phyloP scores from a whole-genome alignment of 2,329 filamentous ascomycete species.

The Passalora sequoiae region DNA sequence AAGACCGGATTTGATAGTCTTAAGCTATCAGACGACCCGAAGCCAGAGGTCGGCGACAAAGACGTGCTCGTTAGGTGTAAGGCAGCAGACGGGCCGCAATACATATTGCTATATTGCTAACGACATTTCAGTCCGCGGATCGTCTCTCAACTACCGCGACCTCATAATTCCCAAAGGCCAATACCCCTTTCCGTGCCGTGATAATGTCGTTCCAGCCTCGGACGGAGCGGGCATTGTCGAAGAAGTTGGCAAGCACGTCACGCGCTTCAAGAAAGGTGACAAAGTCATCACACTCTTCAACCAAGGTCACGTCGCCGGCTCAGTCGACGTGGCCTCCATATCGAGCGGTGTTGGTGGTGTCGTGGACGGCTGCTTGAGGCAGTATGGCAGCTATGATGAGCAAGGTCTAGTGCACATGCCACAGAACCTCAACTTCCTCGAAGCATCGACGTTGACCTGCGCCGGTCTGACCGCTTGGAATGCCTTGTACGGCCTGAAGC shows the following conservation, averaged over 20 bases:
- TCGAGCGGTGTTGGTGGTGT: constrained; percentile 61
- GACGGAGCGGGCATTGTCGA: constrained; percentile 52
- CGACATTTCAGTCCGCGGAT: constrained; percentile 38
- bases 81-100: too few relatives aligned
- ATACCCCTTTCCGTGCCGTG: constrained; percentile 42
- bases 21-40: constrained; percentile 47
- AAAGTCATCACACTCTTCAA: constrained; percentile 61
- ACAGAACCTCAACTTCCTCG: constrained; percentile 45
- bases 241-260: constrained; percentile 52
- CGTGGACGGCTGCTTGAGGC: constrained; percentile 62
- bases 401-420: constrained; percentile 62
- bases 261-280: constrained; percentile 54
- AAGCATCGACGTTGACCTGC: constrained; percentile 47
- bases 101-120: too few relatives aligned
- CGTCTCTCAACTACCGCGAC: constrained; percentile 48
- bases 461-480: constrained; percentile 49
- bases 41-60: constrained; percentile 61
- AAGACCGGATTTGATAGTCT: constrained; percentile 58
- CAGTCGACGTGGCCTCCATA: constrained; percentile 37
- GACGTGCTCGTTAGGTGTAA: constrained; percentile 65
- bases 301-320: constrained; percentile 51
- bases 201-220: constrained; percentile 43
- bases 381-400: constrained; percentile 64
- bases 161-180: constrained; percentile 45
- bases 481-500: constrained; percentile 47